Conservation (phyloP, 1,284 basidiomycete genomes). For the Ustilago loliicola region DNA sequence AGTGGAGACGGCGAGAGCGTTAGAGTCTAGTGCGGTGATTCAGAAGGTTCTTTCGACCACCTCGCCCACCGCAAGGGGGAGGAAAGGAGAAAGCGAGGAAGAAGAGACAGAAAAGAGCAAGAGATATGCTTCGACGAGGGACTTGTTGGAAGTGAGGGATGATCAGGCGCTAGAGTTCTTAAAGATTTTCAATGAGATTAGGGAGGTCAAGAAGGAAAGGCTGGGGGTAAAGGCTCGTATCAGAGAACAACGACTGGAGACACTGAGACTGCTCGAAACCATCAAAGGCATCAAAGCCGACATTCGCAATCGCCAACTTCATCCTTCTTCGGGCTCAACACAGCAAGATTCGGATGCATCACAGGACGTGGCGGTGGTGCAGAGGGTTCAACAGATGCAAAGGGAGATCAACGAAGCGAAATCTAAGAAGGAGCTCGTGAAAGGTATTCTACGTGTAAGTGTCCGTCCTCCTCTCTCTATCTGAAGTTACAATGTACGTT, state of each 20-base stretch:
- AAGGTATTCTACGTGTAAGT: slow-evolving; percentile 51
- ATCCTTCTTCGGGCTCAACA: slow-evolving; percentile 20
- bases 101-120: slow-evolving; percentile 1
- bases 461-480: background rate
- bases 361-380: slow-evolving; percentile 32
- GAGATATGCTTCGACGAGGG: slow-evolving; percentile 37
- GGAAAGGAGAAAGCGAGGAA: slow-evolving; percentile 10
- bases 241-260: slow-evolving; percentile 38
- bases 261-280: slow-evolving; percentile 29
- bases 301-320: slow-evolving; percentile 36
- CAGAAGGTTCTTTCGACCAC: slow-evolving; percentile 40
- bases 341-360: slow-evolving; percentile 28
- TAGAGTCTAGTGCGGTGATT: slow-evolving; percentile 36
- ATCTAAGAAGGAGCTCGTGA: slow-evolving; percentile 54
- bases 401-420: slow-evolving; percentile 43
- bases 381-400: slow-evolving; percentile 43
- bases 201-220: slow-evolving; percentile 33
- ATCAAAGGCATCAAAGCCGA: slow-evolving; percentile 49
- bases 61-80: slow-evolving; percentile 6
- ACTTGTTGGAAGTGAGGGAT: slow-evolving; percentile 46
- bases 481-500: background rate
- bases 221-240: slow-evolving; percentile 27
- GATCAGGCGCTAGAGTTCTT: slow-evolving; percentile 51
- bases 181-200: slow-evolving; percentile 33
- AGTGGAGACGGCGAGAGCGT: slow-evolving; percentile 33